Evolutionary conservation across 139 green algal species (phyloP).

Genomic region (Chlorella ohadii): DNA sequence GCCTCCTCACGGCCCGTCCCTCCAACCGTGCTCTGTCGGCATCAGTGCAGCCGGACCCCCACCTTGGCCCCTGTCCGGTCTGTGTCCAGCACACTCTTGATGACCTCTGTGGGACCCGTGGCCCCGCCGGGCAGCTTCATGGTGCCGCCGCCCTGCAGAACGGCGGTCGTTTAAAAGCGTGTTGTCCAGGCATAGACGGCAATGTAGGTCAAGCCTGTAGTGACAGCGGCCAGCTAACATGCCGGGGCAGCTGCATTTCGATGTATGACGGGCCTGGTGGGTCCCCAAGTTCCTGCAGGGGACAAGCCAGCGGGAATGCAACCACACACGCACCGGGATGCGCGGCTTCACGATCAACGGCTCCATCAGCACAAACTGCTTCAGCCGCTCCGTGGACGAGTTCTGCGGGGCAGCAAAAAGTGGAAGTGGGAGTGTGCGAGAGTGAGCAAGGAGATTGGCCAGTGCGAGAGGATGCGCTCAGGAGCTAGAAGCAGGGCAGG

Average conservation of each 20-base stretch:
- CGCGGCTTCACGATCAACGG: slow-evolving; percentile 71
- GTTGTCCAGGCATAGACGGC: neutral
- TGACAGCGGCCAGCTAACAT: too few species aligned
- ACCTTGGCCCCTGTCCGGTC: slow-evolving; percentile 53
- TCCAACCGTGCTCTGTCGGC: too few species aligned
- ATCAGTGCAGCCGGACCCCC: too few species aligned
- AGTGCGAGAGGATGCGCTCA: too few species aligned
- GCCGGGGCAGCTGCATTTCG: too few species aligned
- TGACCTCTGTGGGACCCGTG: slow-evolving; percentile 82
- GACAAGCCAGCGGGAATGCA: too few species aligned
- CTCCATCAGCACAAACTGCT: slow-evolving; percentile 94
- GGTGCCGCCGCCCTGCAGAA: slow-evolving; percentile 9
- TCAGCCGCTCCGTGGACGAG: slow-evolving; percentile 91
- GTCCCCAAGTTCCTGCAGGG: too few species aligned
- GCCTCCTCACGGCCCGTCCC: too few species aligned
- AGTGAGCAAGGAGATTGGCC: neutral
- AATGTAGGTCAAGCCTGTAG: too few species aligned
- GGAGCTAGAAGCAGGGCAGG: too few species aligned
- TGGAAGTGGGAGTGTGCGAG: neutral
- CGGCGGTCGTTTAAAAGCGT: too few species aligned
- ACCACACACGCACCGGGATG: slow-evolving; percentile 39
- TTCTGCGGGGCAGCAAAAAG: slow-evolving; percentile 57
- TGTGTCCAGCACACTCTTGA: slow-evolving; percentile 91
- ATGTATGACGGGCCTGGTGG: too few species aligned
- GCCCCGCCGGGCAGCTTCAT: slow-evolving; percentile 48